Evolutionary conservation across 768 basidiomycete genomes (phyloP), one percentile per base, ranked within the genome.

Genomic region (Melanogaster broomeanus): DNA sequence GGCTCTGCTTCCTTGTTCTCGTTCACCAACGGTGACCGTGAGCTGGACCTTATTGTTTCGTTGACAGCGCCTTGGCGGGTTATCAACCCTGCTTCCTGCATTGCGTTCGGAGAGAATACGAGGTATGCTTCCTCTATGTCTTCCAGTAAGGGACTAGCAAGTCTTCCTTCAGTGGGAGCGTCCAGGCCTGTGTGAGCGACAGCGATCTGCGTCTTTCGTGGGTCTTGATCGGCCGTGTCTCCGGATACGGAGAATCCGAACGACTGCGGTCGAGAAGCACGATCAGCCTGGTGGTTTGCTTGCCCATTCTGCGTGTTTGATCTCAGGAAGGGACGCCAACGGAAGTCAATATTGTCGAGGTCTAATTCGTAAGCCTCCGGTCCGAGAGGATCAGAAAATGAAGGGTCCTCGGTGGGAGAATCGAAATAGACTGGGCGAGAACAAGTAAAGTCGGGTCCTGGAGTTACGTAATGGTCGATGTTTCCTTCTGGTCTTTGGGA

Each of bases 301-400:
- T 44, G 25, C 6, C 39, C 41, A 42, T 55, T 57, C 45, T 47
- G 52, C 46, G 40, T 11, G 53, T 60, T 48, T 38, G 60, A 71
- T 46, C 58, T 57, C 51, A 72, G 62, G 56, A 85, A 87, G 9
- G 77, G 77, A 41, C 69, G 64, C 84, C 85, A 86, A 45, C 61
- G 73, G 56, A 86, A 87, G 58, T 80, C 79, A 9, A 85, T 65
- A 4, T 60, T 59, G 6, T 69, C 63, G 34, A 73, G 64, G 52
- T 77, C 72, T 37, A 79, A 57, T 24, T 70, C 68, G 53, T 72
- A 76, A 42, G 65, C 64, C 44, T 62, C 61, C 31, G 66, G 55
- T 27, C 71, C 63, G 33, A 74, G 63, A 57, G 74, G 71, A 56
- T 72, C 72, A 27, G 76, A 73, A 33, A 60, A 49, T 43, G 69